Evolutionary conservation across 2,329 filamentous ascomycete genomes (phyloP).

Genomic region (Curvularia sp.): DNA sequence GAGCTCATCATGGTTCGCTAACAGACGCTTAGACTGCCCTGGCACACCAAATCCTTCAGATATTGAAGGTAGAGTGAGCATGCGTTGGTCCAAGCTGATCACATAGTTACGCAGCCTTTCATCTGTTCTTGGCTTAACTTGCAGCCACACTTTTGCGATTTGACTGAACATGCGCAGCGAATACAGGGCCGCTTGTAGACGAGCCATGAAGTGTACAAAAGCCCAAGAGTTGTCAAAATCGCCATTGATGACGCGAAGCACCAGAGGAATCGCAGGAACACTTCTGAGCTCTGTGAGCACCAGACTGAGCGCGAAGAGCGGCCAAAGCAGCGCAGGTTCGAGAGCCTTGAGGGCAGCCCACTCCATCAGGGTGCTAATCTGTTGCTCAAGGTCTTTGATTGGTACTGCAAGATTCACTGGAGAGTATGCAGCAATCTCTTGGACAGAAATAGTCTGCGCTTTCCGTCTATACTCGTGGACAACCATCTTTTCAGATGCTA

Average conservation of each 20-base stretch:
- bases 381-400: conserved; percentile 21
- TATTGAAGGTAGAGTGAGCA: conserved; percentile 37
- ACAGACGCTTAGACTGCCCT: conserved; percentile 27
- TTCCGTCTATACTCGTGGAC: conserved; percentile 52
- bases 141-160: conserved; percentile 37
- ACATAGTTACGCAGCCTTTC: conserved; percentile 4
- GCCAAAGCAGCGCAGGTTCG: conserved; percentile 31
- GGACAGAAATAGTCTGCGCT: conserved; percentile 39
- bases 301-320: conserved; percentile 35
- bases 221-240: conserved; percentile 49
- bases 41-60: conserved; percentile 35
- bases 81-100: conserved; percentile 21
- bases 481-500: conserved; percentile 24
- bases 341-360: conserved; percentile 28
- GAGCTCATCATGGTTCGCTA: conserved; percentile 28
- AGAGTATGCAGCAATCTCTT: conserved; percentile 26
- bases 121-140: conserved; percentile 6
- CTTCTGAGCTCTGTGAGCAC: conserved; percentile 32
- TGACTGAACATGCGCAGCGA: conserved; percentile 54
- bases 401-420: conserved; percentile 5
- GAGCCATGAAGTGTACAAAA: conserved; percentile 51
- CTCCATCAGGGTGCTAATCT: conserved; percentile 22
- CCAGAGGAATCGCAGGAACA: conserved; percentile 24
- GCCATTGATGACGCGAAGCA: conserved; percentile 36
- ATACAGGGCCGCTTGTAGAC: conserved; percentile 54